Evolutionary conservation across 352 stramenopile genomes (phyloP), one percentile per base, ranked within the genome.

Genomic region (Phytopythium boreale): DNA sequence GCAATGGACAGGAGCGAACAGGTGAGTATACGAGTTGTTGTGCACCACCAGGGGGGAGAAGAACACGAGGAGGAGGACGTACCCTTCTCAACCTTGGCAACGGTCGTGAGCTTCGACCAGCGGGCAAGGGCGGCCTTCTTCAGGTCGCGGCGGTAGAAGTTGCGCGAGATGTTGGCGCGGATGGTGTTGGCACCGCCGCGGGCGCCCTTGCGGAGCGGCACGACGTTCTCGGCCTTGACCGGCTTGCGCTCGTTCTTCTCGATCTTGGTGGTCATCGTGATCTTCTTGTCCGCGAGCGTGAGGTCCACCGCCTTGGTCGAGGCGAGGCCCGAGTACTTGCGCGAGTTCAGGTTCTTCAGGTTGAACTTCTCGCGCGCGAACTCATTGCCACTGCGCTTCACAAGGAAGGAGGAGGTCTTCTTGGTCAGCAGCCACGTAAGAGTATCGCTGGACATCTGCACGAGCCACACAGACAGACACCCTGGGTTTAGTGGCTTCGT

Each of bases 351-450:
- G 77, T 94, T 98, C 76, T 90, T 85, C 68, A 99, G 73, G 88
- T 99, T 99, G 73, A 96, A 97, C 78, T 92, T 93, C 79, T 99
- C 96, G 56, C 88, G 78, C 60, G 90, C 89, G 69, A 98, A 98
- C 75, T 95, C 87, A 66, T 84, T 87, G 76, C 77, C 75, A 65
- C 86, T 89, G 64, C 90, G 84, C 88, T 98, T 99, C 70, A 97
- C 89, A 52, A 99, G 82, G 82, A 99, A 99, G 67, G 81, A 97
- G 74, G 87, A 98, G 70, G 97, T 98, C 68, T 97, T 96, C 84
- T 97, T 97, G 71, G 97, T 96, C 68, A 98, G 73, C 80, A 98
- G 88, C 97, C 97, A 99, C 64, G 96, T 95, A 65, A 99, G 92
- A 63, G 93, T 93, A 91, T 98, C 92, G 79, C 72, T 91, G 66